phyloP scores from a whole-genome alignment of 257 asterid species.

The Lycium barbarum region DNA sequence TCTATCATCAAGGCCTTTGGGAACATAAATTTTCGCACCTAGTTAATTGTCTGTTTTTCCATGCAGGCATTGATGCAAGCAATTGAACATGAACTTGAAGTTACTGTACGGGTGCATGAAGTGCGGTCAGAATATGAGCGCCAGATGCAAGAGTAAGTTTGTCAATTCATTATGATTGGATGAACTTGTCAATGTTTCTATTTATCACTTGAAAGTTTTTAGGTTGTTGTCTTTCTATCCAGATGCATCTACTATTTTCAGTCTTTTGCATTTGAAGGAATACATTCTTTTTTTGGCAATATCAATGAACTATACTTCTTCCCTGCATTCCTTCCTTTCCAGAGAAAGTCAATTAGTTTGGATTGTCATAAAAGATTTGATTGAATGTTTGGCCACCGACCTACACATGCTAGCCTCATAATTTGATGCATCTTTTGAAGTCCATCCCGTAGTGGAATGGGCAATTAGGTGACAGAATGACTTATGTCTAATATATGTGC shows the following conservation, averaged over 20 bases:
- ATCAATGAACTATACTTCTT: slow-evolving; percentile 19
- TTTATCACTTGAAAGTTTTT: slow-evolving; percentile 10
- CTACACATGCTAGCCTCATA: background rate
- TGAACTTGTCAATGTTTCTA: background rate
- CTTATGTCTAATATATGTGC: background rate
- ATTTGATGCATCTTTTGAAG: background rate
- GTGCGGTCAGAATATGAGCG: slow-evolving; percentile 93
- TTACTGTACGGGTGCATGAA: slow-evolving; percentile 90
- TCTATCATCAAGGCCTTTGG: background rate
- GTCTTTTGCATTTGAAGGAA: background rate
- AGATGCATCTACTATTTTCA: slow-evolving; percentile 19
- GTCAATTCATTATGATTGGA: slow-evolving; percentile 16
- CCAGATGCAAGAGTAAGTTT: slow-evolving; percentile 86
- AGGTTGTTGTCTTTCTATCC: background rate
- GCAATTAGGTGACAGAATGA: slow-evolving; percentile 25
- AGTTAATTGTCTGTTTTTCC: slow-evolving; percentile 35
- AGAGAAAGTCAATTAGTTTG: slow-evolving; percentile 7
- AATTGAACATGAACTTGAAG: slow-evolving; percentile 97
- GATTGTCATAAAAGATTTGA: background rate
- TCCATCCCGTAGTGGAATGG: slow-evolving; percentile 5
- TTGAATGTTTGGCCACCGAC: background rate
- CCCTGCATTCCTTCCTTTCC: background rate
- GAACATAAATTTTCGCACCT: background rate
- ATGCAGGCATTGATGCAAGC: slow-evolving; percentile 72
- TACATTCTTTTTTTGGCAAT: background rate